Percentiles rank a stretch among this genome's conserved stretches.
Conservation (phyloP, 1,284 basidiomycete species). For the Takashimella koratensis region DNA sequence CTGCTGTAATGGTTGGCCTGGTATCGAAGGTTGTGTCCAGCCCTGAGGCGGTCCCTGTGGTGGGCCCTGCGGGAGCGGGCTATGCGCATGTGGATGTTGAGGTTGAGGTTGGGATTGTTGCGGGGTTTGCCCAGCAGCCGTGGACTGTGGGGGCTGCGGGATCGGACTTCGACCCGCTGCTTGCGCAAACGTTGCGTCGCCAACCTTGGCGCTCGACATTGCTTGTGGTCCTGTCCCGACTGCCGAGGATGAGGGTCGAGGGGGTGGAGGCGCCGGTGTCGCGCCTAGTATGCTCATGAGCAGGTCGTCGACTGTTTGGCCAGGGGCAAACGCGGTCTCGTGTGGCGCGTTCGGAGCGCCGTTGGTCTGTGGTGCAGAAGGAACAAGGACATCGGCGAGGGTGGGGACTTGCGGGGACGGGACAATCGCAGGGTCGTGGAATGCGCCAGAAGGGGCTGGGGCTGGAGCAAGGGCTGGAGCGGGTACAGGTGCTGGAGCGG, state of each 20-base stretch:
- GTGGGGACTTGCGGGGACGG: background rate
- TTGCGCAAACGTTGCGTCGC: slow-evolving; percentile 23
- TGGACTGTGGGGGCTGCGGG: background rate
- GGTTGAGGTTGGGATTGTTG: too few relatives aligned
- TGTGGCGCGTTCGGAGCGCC: slow-evolving; percentile 1
- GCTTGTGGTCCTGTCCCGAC: slow-evolving; percentile 3
- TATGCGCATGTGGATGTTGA: background rate
- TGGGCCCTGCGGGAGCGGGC: background rate
- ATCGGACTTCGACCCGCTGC: slow-evolving; percentile 3
- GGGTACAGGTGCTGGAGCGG: background rate
- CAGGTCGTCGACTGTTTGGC: slow-evolving; percentile 42
- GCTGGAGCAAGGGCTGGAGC: background rate
- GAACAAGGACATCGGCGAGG: background rate
- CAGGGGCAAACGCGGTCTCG: slow-evolving; percentile 18
- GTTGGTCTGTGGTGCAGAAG: background rate
- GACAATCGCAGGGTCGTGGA: background rate
- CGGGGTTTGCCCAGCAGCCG: background rate
- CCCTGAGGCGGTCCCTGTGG: background rate
- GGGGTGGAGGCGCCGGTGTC: slow-evolving; percentile 4
- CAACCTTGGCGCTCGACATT: slow-evolving; percentile 8
- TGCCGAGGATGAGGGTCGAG: slow-evolving; percentile 4
- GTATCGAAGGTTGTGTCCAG: too few relatives aligned
- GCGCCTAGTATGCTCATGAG: slow-evolving; percentile 36
- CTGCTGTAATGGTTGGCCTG: too few relatives aligned
- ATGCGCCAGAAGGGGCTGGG: background rate